Evolutionary conservation across 208 protist genomes (phyloP), one percentile per base, ranked within the genome.

Genomic region (Novymonas esmeraldas): DNA sequence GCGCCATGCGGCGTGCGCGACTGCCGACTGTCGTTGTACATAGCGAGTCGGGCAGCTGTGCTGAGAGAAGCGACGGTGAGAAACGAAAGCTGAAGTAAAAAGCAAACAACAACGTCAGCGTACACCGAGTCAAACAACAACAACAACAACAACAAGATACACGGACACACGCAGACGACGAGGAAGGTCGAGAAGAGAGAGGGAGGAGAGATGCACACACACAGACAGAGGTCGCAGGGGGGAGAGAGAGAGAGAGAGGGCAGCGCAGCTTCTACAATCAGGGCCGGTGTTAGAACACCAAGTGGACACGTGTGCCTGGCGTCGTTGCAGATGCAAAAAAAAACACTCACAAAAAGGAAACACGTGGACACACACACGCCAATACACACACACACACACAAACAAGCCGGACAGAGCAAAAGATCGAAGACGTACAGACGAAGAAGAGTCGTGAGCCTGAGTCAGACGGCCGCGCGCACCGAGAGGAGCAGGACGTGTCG

Each of bases 31-130:
- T n/a, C n/a, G n/a, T n/a, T n/a, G n/a, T n/a, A n/a, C n/a, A n/a
- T n/a, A n/a, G n/a, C n/a, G n/a, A n/a, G n/a, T n/a, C n/a, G n/a
- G n/a, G n/a, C n/a, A n/a, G n/a, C n/a, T n/a, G n/a, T n/a, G n/a
- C n/a, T n/a, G 6, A 48, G 22, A 48, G 16, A 20, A 48, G 42
- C 4, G 22, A 48, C 16, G 16, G 14, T 11, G 18, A 51, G 2
- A n/a, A 16, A 13, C 24, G 22, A 59, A 64, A 31, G 65, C 11
- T 20, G 3, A 70, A 28, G 29, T 42, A 52, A 45, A 46, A 51
- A 61, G 63, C 42, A 65, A 55, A 57, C 6, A 41, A 11, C 45
- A 33, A 61, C n/a, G n/a, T n/a, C n/a, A n/a, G n/a, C n/a, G n/a
- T n/a, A n/a, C n/a, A n/a, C n/a, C n/a, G n/a, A n/a, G n/a, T n/a